Base-by-base conservation (phyloP, 2,329 filamentous ascomycete species). In the Paraconiothyrium brasiliense region DNA sequence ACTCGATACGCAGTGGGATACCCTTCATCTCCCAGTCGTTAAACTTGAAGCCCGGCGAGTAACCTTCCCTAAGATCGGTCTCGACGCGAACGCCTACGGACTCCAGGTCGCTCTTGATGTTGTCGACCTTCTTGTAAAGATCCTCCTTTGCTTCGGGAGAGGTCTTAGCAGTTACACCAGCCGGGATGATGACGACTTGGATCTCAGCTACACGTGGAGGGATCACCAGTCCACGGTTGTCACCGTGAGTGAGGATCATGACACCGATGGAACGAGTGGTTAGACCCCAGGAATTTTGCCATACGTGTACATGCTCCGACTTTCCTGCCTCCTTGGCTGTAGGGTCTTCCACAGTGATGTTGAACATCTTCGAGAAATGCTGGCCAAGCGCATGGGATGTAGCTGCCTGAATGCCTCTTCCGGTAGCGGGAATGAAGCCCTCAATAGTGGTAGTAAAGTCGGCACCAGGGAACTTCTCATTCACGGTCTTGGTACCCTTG, bases 291-390 rank as follows among this genome's bases (percentile, higher is more conserved):
- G 93, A 97, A 84, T 99, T 99, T 80, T 99, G 95, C 94, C 94
- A 98, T 60, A 98, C 94, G 76, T 94, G 84, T 59, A 97, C 83
- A 81, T 92, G 91, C 59, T 77, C 71, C n/a, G 75, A 69, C 79
- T 95, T 88, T 52, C 87, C 89, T 32, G 77, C 79, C 50, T 85
- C 84, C 74, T 89, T 89, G 54, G 85, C 86, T 62, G 85, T 84
- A 27, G 95, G 95, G 76, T 99, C 94, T 80, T 99, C 94, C 34
- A 99, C 93, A 0, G 91, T 97, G 78, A 99, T 98, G 79, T 95
- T 91, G 78, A 98, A 99, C 94, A 99, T 99, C 83, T 96, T 97
- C 79, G 91, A 94, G 83, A 99, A 99, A 83, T 99, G 97, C 82
- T 99, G 95, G 57, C 95, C 95, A 9, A 99, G 86, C 66, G 90